Conservation (phyloP, 805 yeast genomes). For the Starmerella floricola region DNA sequence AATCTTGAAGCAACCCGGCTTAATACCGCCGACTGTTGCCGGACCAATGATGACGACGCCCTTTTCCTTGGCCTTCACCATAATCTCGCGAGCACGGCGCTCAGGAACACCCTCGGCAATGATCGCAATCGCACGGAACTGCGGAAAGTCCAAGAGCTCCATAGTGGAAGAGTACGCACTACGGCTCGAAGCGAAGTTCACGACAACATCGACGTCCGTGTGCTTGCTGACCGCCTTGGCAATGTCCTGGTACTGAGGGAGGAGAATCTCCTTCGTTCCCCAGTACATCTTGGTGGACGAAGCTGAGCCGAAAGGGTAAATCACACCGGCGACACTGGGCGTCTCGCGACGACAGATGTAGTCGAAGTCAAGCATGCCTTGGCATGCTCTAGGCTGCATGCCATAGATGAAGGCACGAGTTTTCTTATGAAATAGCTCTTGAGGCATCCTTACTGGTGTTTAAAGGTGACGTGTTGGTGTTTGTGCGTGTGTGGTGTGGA, state of each 20-base stretch:
- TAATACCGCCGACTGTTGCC: conserved; percentile 39
- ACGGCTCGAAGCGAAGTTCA: conserved; percentile 37
- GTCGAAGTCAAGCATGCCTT: conserved; percentile 39
- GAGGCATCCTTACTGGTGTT: conserved; percentile 8
- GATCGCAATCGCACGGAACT: conserved; percentile 36
- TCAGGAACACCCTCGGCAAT: conserved; percentile 41
- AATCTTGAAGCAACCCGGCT: conserved; percentile 39
- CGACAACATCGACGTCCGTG: conserved; percentile 39
- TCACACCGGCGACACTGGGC: conserved; percentile 38
- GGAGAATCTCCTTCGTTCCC: conserved; percentile 38
- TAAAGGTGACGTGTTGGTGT: not conserved
- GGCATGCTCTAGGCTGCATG: conserved; percentile 38
- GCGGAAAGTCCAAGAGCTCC: conserved; percentile 38
- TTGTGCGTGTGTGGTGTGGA: no score
- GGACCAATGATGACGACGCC: conserved; percentile 39
- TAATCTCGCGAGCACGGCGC: conserved; percentile 39
- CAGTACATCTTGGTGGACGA: conserved; percentile 37
- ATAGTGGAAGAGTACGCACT: conserved; percentile 38
- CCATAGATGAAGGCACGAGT: conserved; percentile 38
- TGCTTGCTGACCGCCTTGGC: conserved; percentile 33
- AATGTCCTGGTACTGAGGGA: conserved; percentile 37
- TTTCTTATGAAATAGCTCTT: conserved; percentile 33
- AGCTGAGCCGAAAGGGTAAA: conserved; percentile 39
- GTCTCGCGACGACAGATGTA: conserved; percentile 36
- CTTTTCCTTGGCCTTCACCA: conserved; percentile 34